phyloP scores from a whole-genome alignment of 805 yeast species.

The Sugiyamaella qingdaonensis region DNA sequence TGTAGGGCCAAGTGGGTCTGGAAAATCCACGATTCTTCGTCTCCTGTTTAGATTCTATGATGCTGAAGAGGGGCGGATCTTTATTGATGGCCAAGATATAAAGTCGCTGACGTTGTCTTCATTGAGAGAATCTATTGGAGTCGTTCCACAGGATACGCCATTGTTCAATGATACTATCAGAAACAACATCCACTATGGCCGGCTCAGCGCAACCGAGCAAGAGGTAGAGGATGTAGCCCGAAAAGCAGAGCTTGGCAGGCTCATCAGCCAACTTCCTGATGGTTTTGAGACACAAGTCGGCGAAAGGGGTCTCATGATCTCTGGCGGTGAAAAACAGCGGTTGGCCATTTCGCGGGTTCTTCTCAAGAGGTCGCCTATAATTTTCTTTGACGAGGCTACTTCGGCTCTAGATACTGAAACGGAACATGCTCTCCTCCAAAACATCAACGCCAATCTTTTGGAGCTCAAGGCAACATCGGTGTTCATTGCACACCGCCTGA shows the following conservation, averaged over 20 bases:
- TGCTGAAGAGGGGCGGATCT: constrained; percentile 67
- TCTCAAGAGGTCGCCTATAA: constrained; percentile 78
- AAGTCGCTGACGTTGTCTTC: constrained; percentile 69
- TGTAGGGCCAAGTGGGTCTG: constrained; percentile 96
- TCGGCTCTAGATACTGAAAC: constrained; percentile 96
- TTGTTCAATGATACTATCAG: constrained; percentile 84
- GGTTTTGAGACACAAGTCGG: constrained; percentile 88
- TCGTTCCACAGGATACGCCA: constrained; percentile 98
- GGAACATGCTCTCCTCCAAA: constrained; percentile 74
- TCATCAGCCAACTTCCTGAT: constrained; percentile 71
- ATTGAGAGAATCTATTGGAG: constrained; percentile 71
- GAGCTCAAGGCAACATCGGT: constrained; percentile 66
- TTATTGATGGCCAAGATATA: constrained; percentile 87
- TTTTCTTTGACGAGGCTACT: constrained; percentile 94
- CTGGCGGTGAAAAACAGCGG: constrained; percentile 98
- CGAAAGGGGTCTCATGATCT: constrained; percentile 95
- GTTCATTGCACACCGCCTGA: constrained; percentile 87
- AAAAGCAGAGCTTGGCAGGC: constrained; percentile 62
- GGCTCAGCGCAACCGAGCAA: constrained; percentile 63
- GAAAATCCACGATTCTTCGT: constrained; percentile 84
- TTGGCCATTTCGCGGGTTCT: constrained; percentile 90
- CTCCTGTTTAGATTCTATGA: constrained; percentile 89
- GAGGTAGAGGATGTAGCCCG: constrained; percentile 63
- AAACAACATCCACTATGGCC: constrained; percentile 86
- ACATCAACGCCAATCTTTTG: constrained; percentile 64